phyloP scores from a whole-genome alignment of 2,329 filamentous ascomycete species.

The Fonsecaea erecta region DNA sequence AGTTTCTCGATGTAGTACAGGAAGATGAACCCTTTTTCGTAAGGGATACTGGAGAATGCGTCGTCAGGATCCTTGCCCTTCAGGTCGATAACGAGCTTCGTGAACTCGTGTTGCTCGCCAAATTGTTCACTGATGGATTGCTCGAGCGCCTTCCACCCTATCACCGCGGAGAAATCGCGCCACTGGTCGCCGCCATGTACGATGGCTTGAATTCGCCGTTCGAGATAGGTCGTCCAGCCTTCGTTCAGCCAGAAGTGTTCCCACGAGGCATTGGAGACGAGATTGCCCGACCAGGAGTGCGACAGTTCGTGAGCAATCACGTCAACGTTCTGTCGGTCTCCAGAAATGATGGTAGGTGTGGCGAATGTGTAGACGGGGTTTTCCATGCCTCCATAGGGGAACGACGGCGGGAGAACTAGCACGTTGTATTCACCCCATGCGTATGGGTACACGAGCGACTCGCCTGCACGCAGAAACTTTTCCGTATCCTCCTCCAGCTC shows the following conservation, averaged over 20 bases:
- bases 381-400: conserved; percentile 89
- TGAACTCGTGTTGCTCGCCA: conserved; percentile 87
- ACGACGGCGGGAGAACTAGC: conserved; percentile 84
- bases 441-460: conserved; percentile 82
- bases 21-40: conserved; percentile 96
- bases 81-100: conserved; percentile 84
- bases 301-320: conserved; percentile 87
- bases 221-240: conserved; percentile 94
- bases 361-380: conserved; percentile 95
- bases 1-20: conserved; percentile 87
- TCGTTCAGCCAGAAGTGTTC: conserved; percentile 66
- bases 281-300: conserved; percentile 85
- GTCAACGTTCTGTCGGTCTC: conserved; percentile 88
- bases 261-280: conserved; percentile 60
- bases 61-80: conserved; percentile 94
- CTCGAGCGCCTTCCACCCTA: conserved; percentile 88
- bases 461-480: conserved; percentile 85
- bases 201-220: conserved; percentile 77
- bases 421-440: conserved; percentile 96
- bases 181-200: conserved; percentile 78
- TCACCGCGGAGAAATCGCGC: conserved; percentile 92
- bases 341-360: conserved; percentile 90
- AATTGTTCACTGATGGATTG: conserved; percentile 76
- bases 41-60: conserved; percentile 88
- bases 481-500: conserved; percentile 91